Percentiles rank a stretch among this genome's conserved stretches.
Conservation (phyloP, 2,329 filamentous ascomycete genomes). For the Incumbomyces delicatus region DNA sequence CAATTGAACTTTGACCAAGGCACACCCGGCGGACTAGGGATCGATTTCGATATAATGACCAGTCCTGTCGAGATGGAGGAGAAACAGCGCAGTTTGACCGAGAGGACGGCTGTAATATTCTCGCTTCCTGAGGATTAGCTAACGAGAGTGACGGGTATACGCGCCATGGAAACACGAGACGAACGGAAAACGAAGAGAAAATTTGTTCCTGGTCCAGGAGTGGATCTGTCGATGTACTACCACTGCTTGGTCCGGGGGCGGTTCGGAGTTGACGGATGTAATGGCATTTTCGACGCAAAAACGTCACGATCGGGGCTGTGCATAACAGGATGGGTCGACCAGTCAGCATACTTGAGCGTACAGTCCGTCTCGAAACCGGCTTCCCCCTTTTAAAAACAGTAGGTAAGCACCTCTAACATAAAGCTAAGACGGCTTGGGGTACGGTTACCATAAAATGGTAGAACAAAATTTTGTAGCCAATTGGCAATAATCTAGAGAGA, state of each 20-base stretch:
- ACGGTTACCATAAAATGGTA: no score
- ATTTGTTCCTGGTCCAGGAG: not conserved
- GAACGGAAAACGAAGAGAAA: not conserved
- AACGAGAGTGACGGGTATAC: not conserved
- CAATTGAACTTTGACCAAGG: conserved; percentile 16
- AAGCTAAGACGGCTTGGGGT: no score
- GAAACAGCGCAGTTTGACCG: conserved; percentile 5
- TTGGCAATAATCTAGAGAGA: no score
- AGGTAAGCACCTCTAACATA: no score
- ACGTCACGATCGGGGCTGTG: no score
- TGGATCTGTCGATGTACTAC: not conserved
- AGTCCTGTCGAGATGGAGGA: conserved; percentile 15
- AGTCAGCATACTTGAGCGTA: no score
- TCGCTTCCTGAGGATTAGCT: conserved; percentile 15
- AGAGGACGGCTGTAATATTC: conserved; percentile 9
- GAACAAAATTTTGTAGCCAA: no score
- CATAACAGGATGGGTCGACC: no score
- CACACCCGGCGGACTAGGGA: conserved; percentile 7
- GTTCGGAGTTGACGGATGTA: not conserved
- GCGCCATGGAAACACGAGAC: not conserved
- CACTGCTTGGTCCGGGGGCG: not conserved
- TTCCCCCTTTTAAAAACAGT: no score
- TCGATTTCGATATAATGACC: conserved; percentile 4
- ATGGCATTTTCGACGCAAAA: no score
- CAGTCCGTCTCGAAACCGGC: no score